Conservation (phyloP, 371 early-diverging fungal genomes). For the Haplosporangium sp. region DNA sequence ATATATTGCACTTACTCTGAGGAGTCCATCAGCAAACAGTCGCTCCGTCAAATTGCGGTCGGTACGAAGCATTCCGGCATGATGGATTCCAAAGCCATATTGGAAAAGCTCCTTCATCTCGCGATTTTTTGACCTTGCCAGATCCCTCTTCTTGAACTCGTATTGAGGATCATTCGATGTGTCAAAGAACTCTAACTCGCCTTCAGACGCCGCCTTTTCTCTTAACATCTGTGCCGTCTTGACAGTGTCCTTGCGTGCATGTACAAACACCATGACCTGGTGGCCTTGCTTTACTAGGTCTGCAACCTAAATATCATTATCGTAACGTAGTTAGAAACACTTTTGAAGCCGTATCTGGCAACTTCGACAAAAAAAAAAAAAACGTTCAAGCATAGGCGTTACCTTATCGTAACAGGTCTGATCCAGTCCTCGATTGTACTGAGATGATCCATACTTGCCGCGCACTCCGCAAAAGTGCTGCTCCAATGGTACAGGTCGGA, state of each 20-base stretch:
- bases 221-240: slow-evolving; percentile 88
- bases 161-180: slow-evolving; percentile 78
- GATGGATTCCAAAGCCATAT: slow-evolving; percentile 96
- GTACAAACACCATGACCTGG: slow-evolving; percentile 99
- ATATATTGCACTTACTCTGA: slow-evolving; percentile 64
- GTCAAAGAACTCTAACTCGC: slow-evolving; percentile 59
- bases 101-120: slow-evolving; percentile 89
- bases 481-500: slow-evolving; percentile 95
- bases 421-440: slow-evolving; percentile 79
- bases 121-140: slow-evolving; percentile 81
- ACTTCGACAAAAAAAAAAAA: not conserved
- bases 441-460: slow-evolving; percentile 81
- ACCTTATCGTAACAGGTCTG: slow-evolving; percentile 91
- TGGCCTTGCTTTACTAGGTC: slow-evolving; percentile 83
- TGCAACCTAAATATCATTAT: slow-evolving; percentile 40
- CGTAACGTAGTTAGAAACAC: too few species aligned
- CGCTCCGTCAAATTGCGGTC: slow-evolving; percentile 93
- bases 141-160: slow-evolving; percentile 87
- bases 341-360: too few species aligned
- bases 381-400: not conserved
- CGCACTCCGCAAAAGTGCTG: slow-evolving; percentile 96
- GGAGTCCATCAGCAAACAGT: slow-evolving; percentile 90
- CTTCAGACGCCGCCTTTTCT: slow-evolving; percentile 77
- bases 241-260: slow-evolving; percentile 96
- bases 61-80: slow-evolving; percentile 96